Evolutionary conservation across 2,329 filamentous ascomycete species (phyloP).

Genomic region (Neobulgaria alba): DNA sequence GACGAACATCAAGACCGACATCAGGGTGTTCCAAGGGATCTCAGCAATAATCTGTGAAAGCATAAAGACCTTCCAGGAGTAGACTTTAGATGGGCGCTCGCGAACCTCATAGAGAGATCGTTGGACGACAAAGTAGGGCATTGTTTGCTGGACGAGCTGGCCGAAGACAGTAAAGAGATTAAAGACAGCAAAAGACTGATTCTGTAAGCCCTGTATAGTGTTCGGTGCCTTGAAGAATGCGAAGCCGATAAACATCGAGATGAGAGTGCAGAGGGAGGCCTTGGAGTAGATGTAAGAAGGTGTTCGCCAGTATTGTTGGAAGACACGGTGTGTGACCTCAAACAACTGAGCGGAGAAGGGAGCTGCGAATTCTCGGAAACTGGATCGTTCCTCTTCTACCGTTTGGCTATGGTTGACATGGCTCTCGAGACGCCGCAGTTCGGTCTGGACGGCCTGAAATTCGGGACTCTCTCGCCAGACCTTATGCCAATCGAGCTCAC

Average conservation of each 20-base stretch:
- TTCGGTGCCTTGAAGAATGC: slow-evolving; percentile 56
- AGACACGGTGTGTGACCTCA: slow-evolving; percentile 46
- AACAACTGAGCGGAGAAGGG: slow-evolving; percentile 45
- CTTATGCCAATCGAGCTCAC: slow-evolving; percentile 52
- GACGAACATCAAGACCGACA: slow-evolving; percentile 65
- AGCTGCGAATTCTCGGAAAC: slow-evolving; percentile 48
- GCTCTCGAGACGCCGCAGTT: slow-evolving; percentile 21
- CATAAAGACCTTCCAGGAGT: slow-evolving; percentile 58
- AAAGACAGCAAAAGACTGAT: slow-evolving; percentile 65
- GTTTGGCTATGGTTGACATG: not conserved
- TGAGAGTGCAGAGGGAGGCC: slow-evolving; percentile 3
- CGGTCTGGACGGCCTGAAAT: slow-evolving; percentile 18
- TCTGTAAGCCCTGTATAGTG: slow-evolving; percentile 54
- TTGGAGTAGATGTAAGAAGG: slow-evolving; percentile 42
- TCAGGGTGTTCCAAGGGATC: slow-evolving; percentile 67
- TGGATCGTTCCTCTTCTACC: slow-evolving; percentile 36
- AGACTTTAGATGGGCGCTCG: slow-evolving; percentile 70
- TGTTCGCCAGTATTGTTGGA: slow-evolving; percentile 53
- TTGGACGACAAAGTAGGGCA: slow-evolving; percentile 53
- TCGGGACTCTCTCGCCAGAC: slow-evolving; percentile 39
- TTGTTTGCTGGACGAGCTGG: slow-evolving; percentile 65
- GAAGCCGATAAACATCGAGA: slow-evolving; percentile 54
- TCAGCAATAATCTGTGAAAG: slow-evolving; percentile 69
- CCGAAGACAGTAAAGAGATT: slow-evolving; percentile 58
- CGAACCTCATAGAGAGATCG: slow-evolving; percentile 54